Evolutionary conservation across 2,329 filamentous ascomycete genomes (phyloP).

Genomic region (Dendryphion nanum): DNA sequence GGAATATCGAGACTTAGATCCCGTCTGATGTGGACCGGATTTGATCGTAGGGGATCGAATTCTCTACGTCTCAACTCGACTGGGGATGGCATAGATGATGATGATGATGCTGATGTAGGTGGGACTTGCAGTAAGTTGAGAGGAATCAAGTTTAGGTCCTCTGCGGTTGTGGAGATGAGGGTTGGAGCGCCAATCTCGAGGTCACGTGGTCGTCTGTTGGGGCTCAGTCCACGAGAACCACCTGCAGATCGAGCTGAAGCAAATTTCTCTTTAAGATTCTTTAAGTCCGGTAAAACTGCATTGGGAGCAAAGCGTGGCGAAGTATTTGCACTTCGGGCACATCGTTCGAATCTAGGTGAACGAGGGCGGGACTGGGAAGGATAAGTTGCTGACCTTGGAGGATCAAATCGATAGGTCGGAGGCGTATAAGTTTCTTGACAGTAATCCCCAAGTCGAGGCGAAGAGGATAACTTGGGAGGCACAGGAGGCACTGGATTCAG

Average conservation of each 20-base stretch:
- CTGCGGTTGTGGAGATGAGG: slow-evolving; percentile 32
- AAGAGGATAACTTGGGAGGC: slow-evolving; percentile 34
- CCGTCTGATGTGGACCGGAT: slow-evolving; percentile 25
- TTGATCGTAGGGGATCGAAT: slow-evolving; percentile 32
- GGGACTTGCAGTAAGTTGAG: slow-evolving; percentile 27
- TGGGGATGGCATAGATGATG: slow-evolving; percentile 13
- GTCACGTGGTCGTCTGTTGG: slow-evolving; percentile 18
- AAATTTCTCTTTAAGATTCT: slow-evolving; percentile 30
- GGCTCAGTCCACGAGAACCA: slow-evolving; percentile 16
- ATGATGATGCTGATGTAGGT: slow-evolving; percentile 11
- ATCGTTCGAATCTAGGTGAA: slow-evolving; percentile 21
- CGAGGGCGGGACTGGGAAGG: slow-evolving; percentile 20
- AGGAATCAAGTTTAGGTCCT: slow-evolving; percentile 26
- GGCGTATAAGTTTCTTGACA: slow-evolving; percentile 18
- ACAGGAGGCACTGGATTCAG: slow-evolving; percentile 62
- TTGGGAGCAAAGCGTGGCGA: slow-evolving; percentile 26
- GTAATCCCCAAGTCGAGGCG: slow-evolving; percentile 15
- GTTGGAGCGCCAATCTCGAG: slow-evolving; percentile 33
- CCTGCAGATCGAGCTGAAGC: slow-evolving; percentile 21
- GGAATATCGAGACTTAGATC: slow-evolving; percentile 17
- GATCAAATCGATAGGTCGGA: slow-evolving; percentile 17
- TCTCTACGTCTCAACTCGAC: slow-evolving; percentile 9
- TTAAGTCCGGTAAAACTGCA: slow-evolving; percentile 31
- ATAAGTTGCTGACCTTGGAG: slow-evolving; percentile 29
- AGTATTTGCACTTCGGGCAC: slow-evolving; percentile 30